These are phyloP conservation scores for Venturia pyrina DNA, from an alignment of 2,329 filamentous ascomycete species.

Conservation along the genomic window DNA sequence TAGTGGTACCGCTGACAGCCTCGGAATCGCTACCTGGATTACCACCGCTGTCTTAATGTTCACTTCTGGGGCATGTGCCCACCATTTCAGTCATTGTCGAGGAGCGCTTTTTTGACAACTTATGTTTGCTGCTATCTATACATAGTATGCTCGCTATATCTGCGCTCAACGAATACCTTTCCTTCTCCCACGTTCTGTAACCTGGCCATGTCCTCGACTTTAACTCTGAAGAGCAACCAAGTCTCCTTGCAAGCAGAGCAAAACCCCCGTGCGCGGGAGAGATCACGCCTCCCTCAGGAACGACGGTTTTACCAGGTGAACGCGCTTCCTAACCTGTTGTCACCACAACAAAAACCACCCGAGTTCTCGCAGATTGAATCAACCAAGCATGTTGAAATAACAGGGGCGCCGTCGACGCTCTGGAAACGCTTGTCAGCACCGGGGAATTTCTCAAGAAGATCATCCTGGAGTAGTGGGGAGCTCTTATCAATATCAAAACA, in stretches of 20 bases:
- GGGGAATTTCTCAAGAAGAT: not conserved
- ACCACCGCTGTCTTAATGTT: not conserved
- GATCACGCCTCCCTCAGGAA: not conserved
- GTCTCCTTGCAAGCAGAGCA: not conserved
- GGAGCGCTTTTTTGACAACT: not conserved
- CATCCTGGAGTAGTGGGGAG: not conserved
- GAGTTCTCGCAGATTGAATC: not conserved
- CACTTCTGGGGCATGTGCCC: not conserved
- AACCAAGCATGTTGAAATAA: not conserved
- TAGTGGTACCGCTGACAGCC: not conserved
- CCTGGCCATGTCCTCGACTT: not conserved
- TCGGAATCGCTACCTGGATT: not conserved
- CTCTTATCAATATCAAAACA: not conserved
- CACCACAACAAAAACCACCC: not conserved
- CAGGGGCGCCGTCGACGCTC: constrained; percentile 28
- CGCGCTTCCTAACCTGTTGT: not conserved
- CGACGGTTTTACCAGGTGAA: not conserved
- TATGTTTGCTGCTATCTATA: not conserved
- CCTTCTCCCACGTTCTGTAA: not conserved
- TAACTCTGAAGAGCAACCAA: not conserved
- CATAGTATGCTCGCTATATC: not conserved
- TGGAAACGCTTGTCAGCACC: not conserved
- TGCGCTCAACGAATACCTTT: not conserved
- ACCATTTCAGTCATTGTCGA: not conserved
- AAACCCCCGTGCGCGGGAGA: not conserved